Evolutionary conservation across 352 stramenopile species (phyloP).

Genomic region (Phytopythium aichiense): DNA sequence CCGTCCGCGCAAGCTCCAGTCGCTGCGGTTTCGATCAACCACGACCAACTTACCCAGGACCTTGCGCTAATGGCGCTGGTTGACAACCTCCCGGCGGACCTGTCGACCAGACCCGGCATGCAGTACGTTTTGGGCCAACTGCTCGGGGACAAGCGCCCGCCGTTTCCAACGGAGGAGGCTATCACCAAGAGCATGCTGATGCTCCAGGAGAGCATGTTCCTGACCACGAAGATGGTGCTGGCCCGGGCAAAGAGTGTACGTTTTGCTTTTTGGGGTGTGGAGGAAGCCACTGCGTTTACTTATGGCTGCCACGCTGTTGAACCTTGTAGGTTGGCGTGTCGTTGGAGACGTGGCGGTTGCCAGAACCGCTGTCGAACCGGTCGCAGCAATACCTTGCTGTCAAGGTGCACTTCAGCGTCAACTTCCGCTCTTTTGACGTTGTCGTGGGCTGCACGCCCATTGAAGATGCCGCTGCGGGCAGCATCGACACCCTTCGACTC

Average conservation of each 20-base stretch:
- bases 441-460: slow-evolving; percentile 50
- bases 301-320: not conserved
- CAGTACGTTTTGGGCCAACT: slow-evolving; percentile 67
- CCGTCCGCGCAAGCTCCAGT: not conserved
- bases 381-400: slow-evolving; percentile 55
- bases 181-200: slow-evolving; percentile 59
- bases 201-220: slow-evolving; percentile 65
- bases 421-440: slow-evolving; percentile 64
- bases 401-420: slow-evolving; percentile 75
- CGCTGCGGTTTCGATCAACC: slow-evolving; percentile 22
- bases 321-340: slow-evolving; percentile 43
- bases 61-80: slow-evolving; percentile 67
- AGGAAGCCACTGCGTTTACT: not conserved
- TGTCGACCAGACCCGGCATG: slow-evolving; percentile 53
- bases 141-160: slow-evolving; percentile 62
- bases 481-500: slow-evolving; percentile 36
- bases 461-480: slow-evolving; percentile 21
- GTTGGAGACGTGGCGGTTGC: slow-evolving; percentile 61
- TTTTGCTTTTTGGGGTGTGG: not conserved
- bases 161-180: slow-evolving; percentile 49
- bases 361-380: slow-evolving; percentile 18
- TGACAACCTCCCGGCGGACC: slow-evolving; percentile 70
- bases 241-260: slow-evolving; percentile 44
- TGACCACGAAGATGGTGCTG: slow-evolving; percentile 68
- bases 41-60: slow-evolving; percentile 69